phyloP scores from a whole-genome alignment of 352 stramenopile species.

The Phytophthora constricta region DNA sequence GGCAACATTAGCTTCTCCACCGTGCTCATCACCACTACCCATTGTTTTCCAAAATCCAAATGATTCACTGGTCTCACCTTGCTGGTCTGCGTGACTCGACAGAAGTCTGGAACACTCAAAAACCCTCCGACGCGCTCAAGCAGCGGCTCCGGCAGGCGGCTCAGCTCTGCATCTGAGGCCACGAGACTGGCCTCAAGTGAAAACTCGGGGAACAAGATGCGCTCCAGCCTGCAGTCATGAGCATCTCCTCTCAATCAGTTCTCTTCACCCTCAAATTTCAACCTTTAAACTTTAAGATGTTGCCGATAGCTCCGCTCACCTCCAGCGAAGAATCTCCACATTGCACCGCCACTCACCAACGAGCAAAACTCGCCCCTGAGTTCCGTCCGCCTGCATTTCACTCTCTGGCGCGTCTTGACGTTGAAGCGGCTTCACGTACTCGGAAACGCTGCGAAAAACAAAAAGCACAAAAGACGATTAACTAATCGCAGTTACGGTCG shows the following conservation, averaged over 20 bases:
- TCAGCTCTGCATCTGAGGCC: slow-evolving; percentile 49
- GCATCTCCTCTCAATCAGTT: too few relatives aligned
- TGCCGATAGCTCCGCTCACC: too few relatives aligned
- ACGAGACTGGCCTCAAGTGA: slow-evolving; percentile 2
- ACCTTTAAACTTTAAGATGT: too few relatives aligned
- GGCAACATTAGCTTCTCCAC: background rate
- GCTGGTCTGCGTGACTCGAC: slow-evolving; percentile 39
- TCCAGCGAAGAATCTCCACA: slow-evolving; percentile 51
- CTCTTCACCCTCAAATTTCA: too few relatives aligned
- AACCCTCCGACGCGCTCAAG: slow-evolving; percentile 36
- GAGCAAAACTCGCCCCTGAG: slow-evolving; percentile 11
- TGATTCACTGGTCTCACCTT: too few relatives aligned
- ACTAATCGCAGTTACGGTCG: too few relatives aligned
- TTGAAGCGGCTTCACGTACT: slow-evolving; percentile 45
- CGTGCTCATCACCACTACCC: background rate
- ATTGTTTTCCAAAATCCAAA: background rate
- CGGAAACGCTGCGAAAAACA: slow-evolving; percentile 36
- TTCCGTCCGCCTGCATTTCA: background rate
- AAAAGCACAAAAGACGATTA: background rate
- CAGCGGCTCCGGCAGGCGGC: slow-evolving; percentile 42
- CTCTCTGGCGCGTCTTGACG: background rate
- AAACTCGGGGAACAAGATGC: slow-evolving; percentile 51
- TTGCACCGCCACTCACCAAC: slow-evolving; percentile 44
- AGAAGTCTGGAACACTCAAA: slow-evolving; percentile 42
- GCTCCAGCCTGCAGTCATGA: slow-evolving; percentile 43